Evolutionary conservation across 1,284 basidiomycete species (phyloP).

Genomic region (Rhodotorula sp.): DNA sequence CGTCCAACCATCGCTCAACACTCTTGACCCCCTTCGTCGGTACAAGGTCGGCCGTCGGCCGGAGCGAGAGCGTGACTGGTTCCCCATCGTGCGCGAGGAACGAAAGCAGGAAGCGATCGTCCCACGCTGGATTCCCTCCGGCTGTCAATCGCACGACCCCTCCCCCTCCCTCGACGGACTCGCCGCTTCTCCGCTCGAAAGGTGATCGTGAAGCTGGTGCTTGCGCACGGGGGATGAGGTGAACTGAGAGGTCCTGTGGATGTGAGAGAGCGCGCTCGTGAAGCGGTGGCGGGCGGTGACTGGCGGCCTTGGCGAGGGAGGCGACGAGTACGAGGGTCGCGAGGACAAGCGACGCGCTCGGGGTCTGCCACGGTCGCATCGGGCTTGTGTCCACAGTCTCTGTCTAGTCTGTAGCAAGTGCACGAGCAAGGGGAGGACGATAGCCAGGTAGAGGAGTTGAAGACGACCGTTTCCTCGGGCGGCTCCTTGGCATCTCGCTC

Average conservation of each 20-base stretch:
- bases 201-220: neutral
- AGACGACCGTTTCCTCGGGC: no score
- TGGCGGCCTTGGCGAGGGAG: slow-evolving; percentile 1
- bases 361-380: neutral
- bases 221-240: slow-evolving; percentile 7
- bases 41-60: slow-evolving; percentile 39
- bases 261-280: slow-evolving; percentile 21
- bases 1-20: slow-evolving; percentile 33
- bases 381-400: neutral
- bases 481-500: no score
- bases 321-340: neutral
- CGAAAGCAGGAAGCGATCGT: slow-evolving; percentile 35
- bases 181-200: neutral
- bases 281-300: slow-evolving; percentile 18
- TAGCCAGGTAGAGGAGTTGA: neutral
- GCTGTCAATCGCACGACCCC: neutral
- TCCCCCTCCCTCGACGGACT: neutral
- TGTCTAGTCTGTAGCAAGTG: no score
- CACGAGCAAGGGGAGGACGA: neutral
- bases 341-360: neutral
- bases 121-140: slow-evolving; percentile 9
- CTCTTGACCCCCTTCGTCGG: slow-evolving; percentile 38
- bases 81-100: slow-evolving; percentile 27
- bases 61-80: slow-evolving; percentile 38
- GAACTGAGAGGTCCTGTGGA: slow-evolving; percentile 3